These are phyloP conservation scores for Russula sp. DNA, from an alignment of 768 basidiomycete genomes.

Conservation along the genomic window DNA sequence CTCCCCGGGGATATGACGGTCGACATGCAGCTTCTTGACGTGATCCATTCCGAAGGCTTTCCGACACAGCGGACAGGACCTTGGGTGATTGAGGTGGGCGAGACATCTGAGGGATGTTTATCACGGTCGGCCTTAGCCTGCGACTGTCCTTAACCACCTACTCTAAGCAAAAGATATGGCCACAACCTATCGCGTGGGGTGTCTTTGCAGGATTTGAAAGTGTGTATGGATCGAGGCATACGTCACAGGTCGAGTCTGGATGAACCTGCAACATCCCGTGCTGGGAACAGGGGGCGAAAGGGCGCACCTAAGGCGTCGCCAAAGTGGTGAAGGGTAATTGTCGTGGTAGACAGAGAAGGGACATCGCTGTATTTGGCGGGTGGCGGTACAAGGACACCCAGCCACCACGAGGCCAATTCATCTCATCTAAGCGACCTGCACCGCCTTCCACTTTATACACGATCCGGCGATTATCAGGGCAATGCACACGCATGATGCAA, in stretches of 20 bases:
- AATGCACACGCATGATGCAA: not conserved
- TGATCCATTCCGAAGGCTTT: slow-evolving; percentile 49
- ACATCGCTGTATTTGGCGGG: slow-evolving; percentile 17
- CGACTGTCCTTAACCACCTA: slow-evolving; percentile 31
- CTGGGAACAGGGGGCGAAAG: not conserved
- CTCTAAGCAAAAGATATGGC: slow-evolving; percentile 68
- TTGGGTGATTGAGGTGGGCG: slow-evolving; percentile 37
- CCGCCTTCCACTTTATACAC: not conserved
- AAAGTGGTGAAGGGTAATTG: not conserved
- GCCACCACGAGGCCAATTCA: slow-evolving; percentile 11
- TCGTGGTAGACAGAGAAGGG: slow-evolving; percentile 1
- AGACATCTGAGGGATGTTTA: slow-evolving; percentile 44
- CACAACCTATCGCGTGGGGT: slow-evolving; percentile 69
- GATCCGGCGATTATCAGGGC: not conserved
- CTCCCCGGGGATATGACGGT: slow-evolving; percentile 24
- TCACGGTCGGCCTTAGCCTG: not conserved
- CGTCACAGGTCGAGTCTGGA: slow-evolving; percentile 65
- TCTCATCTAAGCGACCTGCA: slow-evolving; percentile 9
- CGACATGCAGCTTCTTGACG: slow-evolving; percentile 63
- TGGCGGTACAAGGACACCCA: slow-evolving; percentile 6
- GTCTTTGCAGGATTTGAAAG: slow-evolving; percentile 43
- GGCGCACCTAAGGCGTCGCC: not conserved
- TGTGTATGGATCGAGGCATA: slow-evolving; percentile 60
- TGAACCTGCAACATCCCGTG: slow-evolving; percentile 51
- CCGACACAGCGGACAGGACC: slow-evolving; percentile 60